A percentile compares a stretch with the other conserved stretches of the same genome.
These are phyloP conservation scores for Sideroxylon spinosum DNA, from an alignment of 179 eudicot genomes.

Conservation along the genomic window DNA sequence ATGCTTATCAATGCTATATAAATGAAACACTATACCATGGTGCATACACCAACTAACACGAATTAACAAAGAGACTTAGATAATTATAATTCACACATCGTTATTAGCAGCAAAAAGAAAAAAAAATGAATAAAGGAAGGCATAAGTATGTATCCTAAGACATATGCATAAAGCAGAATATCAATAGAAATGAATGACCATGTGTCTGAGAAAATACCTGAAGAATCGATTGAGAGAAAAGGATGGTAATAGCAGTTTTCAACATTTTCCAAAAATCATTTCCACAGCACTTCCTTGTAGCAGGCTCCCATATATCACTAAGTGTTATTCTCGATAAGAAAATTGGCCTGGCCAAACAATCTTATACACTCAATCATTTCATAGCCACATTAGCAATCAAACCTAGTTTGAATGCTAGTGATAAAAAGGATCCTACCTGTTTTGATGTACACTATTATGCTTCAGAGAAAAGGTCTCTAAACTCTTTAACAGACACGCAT, in stretches of 20 bases:
- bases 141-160: background rate
- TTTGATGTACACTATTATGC: background rate
- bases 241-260: slow-evolving; percentile 60
- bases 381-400: background rate
- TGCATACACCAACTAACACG: background rate
- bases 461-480: background rate
- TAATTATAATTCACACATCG: background rate
- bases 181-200: background rate
- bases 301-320: slow-evolving; percentile 90
- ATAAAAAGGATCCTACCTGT: background rate
- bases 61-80: background rate
- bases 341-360: slow-evolving; percentile 55
- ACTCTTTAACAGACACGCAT: background rate
- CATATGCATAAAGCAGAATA: background rate
- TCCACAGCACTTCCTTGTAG: slow-evolving; percentile 61
- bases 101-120: background rate
- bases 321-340: slow-evolving; percentile 80
- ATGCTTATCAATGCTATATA: too few species aligned
- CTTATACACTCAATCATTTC: slow-evolving; percentile 2
- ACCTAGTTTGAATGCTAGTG: background rate
- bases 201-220: slow-evolving; percentile 47
- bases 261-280: slow-evolving; percentile 76
- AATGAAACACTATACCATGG: too few species aligned
- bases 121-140: background rate
- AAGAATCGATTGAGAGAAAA: slow-evolving; percentile 69